These are phyloP conservation scores for Coemansia sp. DNA, from an alignment of 371 early-diverging fungal genomes.

Conservation along the genomic window DNA sequence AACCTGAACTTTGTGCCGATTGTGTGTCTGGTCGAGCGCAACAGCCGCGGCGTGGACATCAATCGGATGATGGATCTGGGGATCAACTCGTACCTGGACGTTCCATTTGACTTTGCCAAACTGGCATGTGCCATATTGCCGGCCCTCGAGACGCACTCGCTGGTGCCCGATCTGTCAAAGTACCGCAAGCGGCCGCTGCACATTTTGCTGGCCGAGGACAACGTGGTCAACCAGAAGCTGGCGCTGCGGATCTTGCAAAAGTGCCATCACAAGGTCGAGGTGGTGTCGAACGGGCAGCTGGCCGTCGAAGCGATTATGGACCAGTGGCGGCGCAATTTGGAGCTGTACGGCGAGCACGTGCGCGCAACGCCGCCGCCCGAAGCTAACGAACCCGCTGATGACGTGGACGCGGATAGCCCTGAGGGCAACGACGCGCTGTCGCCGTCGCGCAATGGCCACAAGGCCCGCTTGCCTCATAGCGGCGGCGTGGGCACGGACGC, in stretches of 20 bases:
- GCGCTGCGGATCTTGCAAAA: constrained; percentile 73
- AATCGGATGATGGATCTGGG: constrained; percentile 64
- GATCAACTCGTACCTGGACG: constrained; percentile 63
- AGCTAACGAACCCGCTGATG: constrained; percentile 3
- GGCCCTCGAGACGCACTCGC: constrained; percentile 65
- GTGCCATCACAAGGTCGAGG: constrained; percentile 64
- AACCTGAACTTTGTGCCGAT: constrained; percentile 65
- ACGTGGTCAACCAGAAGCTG: constrained; percentile 78
- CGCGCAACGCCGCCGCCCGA: background rate
- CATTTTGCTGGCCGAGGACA: constrained; percentile 79
- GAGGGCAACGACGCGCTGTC: background rate
- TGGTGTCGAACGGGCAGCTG: constrained; percentile 71
- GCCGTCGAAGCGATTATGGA: constrained; percentile 68
- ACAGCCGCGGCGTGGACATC: constrained; percentile 47
- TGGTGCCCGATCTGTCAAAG: constrained; percentile 57
- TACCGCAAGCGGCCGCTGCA: constrained; percentile 56
- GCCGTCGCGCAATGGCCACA: background rate
- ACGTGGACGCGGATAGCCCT: constrained; percentile 1
- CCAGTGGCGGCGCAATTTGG: constrained; percentile 45
- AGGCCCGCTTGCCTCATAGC: background rate
- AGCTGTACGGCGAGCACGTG: constrained; percentile 25
- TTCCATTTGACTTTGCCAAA: constrained; percentile 60
- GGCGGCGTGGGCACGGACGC: background rate
- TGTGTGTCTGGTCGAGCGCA: constrained; percentile 46
- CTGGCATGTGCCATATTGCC: constrained; percentile 65